Evolutionary conservation across 768 basidiomycete species (phyloP), one percentile per base, ranked within the genome.

Genomic region (Mycena galopus): DNA sequence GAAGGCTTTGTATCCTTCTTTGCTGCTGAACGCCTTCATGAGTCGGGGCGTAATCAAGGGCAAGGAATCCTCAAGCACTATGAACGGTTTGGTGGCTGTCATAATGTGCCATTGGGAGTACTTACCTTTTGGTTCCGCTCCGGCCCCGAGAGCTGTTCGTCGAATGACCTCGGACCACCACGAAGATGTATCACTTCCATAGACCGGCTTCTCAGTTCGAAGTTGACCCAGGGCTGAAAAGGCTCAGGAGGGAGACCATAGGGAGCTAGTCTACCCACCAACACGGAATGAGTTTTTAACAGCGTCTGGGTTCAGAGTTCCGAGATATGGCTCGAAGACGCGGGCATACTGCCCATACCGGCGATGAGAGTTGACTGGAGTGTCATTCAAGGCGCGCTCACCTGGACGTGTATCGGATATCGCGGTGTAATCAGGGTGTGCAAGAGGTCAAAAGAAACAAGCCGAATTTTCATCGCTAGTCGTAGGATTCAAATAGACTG

Each of bases 101-200:
- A 57, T 33, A 42, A 7, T 27, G 37, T 27, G 77, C 84, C 72
- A 58, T 10, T 21, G 17, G 19, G 19, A 8, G n/a, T 47, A n/a
- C n/a, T n/a, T 71, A 91, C 92, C 87, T 76, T 83, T 78, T 58
- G 87, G 78, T 80, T 92, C 84, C 4, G 91, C 94, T 1, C 93
- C 93, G 51, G 94, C 93, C 4, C 90, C 93, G 3, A 94, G 80
- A 21, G 94, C 94, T 42, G 94, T 95, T 68, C 88, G 82, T 67
- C 84, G 85, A 72, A 96, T 91, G 44, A 96, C 93, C 72, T 93
- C 91, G n/a, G 84, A 79, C 94, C 94, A 96, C 94, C 93, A 95
- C 3, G 77, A 80, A 35, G 86, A 79, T 57, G 86, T 85, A 58
- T 91, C 91, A 19, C 84, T 80, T 58, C 81, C 78, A 77, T 94